These are phyloP conservation scores for Rhinocladiella similis DNA, from an alignment of 2,329 filamentous ascomycete genomes.

Conservation along the genomic window DNA sequence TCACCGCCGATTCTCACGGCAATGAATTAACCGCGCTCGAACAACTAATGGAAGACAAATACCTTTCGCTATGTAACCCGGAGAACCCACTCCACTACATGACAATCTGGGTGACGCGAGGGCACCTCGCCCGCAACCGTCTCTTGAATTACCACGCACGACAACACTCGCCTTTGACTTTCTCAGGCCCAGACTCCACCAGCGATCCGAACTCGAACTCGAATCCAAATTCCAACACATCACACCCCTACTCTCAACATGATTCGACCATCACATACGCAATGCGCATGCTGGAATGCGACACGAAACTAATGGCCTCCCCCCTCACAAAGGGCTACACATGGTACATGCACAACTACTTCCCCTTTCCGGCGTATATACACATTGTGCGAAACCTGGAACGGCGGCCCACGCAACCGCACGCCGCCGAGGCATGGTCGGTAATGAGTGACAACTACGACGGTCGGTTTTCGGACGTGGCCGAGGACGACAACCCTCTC, in stretches of 20 bases:
- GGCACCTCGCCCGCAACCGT: slow-evolving; percentile 38
- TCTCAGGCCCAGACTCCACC: too few species aligned
- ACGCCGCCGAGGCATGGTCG: slow-evolving; percentile 44
- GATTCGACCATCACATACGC: slow-evolving; percentile 35
- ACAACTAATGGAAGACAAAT: slow-evolving; percentile 46
- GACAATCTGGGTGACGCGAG: slow-evolving; percentile 48
- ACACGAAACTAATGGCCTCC: slow-evolving; percentile 47
- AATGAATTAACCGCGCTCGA: slow-evolving; percentile 40
- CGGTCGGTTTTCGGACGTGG: slow-evolving; percentile 30
- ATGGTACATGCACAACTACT: slow-evolving; percentile 47
- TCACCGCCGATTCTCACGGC: slow-evolving; percentile 23
- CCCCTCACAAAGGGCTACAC: slow-evolving; percentile 41
- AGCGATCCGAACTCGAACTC: too few species aligned
- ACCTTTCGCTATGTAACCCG: slow-evolving; percentile 43
- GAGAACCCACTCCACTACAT: slow-evolving; percentile 49
- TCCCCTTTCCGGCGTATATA: slow-evolving; percentile 53
- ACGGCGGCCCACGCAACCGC: slow-evolving; percentile 35
- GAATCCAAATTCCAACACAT: not conserved
- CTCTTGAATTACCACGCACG: slow-evolving; percentile 37
- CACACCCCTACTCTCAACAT: slow-evolving; percentile 32
- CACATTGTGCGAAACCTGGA: slow-evolving; percentile 47
- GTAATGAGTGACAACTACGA: slow-evolving; percentile 49
- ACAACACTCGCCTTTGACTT: slow-evolving; percentile 13
- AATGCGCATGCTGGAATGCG: slow-evolving; percentile 45
- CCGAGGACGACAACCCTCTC: slow-evolving; percentile 23